These are phyloP conservation scores for Globisporangium lucens DNA, from an alignment of 352 stramenopile genomes.

Conservation along the genomic window DNA sequence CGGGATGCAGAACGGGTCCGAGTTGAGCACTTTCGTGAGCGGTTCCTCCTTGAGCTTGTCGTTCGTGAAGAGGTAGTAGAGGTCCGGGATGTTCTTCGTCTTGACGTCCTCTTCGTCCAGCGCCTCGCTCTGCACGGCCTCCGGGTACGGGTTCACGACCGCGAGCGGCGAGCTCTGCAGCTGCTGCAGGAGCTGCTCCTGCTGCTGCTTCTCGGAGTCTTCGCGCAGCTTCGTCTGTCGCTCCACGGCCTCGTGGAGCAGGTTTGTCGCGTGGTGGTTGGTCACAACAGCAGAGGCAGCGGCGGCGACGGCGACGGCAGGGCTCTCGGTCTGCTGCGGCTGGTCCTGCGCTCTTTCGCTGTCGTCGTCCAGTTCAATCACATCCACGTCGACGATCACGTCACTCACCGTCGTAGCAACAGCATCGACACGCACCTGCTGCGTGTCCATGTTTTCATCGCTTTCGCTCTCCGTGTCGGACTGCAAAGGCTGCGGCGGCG, in stretches of 20 bases:
- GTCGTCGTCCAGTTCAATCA: neutral
- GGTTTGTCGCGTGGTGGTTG: slow-evolving; percentile 16
- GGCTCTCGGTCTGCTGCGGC: neutral
- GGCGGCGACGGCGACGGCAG: too few species aligned
- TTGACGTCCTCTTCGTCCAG: slow-evolving; percentile 14
- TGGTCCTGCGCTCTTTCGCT: neutral
- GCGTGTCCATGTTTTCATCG: neutral
- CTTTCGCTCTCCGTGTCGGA: slow-evolving; percentile 5
- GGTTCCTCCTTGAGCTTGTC: slow-evolving; percentile 58
- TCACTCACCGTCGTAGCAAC: neutral
- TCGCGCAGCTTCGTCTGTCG: slow-evolving; percentile 11
- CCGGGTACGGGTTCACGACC: slow-evolving; percentile 12
- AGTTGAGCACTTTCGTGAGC: slow-evolving; percentile 42
- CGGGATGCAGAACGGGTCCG: slow-evolving; percentile 71
- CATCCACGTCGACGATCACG: neutral
- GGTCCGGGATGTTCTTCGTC: slow-evolving; percentile 34
- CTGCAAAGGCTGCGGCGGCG: neutral
- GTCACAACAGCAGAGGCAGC: too few species aligned
- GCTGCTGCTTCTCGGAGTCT: slow-evolving; percentile 1
- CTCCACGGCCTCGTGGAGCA: slow-evolving; percentile 21
- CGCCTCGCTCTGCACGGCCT: slow-evolving; percentile 15
- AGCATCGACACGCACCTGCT: neutral
- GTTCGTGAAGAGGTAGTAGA: slow-evolving; percentile 64
- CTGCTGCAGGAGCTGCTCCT: neutral
- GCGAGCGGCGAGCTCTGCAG: neutral